A percentile compares a stretch with the other conserved stretches of the same genome.
Evolutionary conservation across 1,284 basidiomycete species (phyloP).

Genomic region (Cystobasidiaceae sp.): DNA sequence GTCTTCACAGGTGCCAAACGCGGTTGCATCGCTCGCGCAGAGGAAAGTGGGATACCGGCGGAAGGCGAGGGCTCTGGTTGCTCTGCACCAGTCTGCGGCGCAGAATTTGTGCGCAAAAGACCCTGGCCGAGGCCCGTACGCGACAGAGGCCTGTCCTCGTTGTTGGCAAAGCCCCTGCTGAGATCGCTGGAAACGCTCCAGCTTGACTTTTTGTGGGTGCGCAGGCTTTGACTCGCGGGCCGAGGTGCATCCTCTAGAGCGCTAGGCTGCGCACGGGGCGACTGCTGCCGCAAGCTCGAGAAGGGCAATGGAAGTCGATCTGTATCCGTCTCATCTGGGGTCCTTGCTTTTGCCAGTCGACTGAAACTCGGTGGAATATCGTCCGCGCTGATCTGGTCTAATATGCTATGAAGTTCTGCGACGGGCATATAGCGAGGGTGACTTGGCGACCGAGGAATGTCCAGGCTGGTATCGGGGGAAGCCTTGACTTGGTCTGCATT

Average conservation of each 20-base stretch:
- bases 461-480: not conserved
- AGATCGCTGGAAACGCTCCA: conserved; percentile 10
- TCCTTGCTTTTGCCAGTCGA: not conserved
- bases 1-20: no score
- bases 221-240: not conserved
- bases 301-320: not conserved
- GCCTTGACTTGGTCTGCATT: not conserved
- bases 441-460: conserved; percentile 7
- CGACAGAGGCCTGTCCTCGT: not conserved
- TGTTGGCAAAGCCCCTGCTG: not conserved
- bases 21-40: no score
- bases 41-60: no score
- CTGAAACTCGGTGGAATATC: conserved; percentile 5
- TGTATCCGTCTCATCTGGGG: not conserved
- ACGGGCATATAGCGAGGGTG: conserved; percentile 12
- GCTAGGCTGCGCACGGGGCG: not conserved
- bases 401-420: conserved; percentile 6
- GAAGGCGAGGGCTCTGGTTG: no score
- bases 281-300: not conserved
- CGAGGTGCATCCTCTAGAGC: no score
- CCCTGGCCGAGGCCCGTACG: not conserved
- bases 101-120: not conserved
- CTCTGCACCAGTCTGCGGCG: no score
- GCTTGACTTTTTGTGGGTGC: conserved; percentile 1
- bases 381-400: conserved; percentile 12